These are phyloP conservation scores for Arctium lappa DNA, from an alignment of 129 eudicot genomes.

Conservation along the genomic window DNA sequence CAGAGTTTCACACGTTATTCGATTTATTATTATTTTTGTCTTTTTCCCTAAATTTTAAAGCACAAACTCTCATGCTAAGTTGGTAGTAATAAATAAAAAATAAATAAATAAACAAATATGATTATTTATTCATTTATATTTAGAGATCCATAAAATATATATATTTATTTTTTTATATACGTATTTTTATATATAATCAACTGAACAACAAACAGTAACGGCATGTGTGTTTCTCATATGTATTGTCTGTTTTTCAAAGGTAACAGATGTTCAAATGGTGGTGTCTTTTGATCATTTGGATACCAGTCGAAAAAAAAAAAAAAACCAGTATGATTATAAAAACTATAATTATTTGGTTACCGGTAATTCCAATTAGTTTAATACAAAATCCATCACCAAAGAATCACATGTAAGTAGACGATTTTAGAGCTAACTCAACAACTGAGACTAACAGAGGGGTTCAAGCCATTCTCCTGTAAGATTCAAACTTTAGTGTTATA, in stretches of 20 bases:
- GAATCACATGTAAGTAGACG: not conserved
- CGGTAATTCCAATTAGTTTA: not conserved
- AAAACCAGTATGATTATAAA: not conserved
- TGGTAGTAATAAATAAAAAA: not conserved
- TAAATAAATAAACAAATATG: not conserved
- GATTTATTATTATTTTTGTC: conserved; percentile 13
- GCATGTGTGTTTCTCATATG: not conserved
- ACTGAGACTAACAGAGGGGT: not conserved
- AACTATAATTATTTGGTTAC: not conserved
- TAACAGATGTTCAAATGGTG: not conserved
- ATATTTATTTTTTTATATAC: not conserved
- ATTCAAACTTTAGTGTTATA: not conserved
- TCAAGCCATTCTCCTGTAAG: not conserved
- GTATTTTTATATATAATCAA: not conserved
- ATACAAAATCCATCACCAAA: not conserved
- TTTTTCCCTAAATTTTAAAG: not conserved
- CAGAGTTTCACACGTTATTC: conserved; percentile 41
- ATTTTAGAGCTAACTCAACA: not conserved
- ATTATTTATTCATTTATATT: conserved; percentile 1
- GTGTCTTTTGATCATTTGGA: not conserved
- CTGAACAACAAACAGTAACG: not conserved
- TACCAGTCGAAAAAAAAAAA: not conserved
- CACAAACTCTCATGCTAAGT: conserved; percentile 31
- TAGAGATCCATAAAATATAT: conserved; percentile 8
- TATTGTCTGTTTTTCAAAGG: not conserved